Evolutionary conservation across 139 green algal genomes (phyloP).

Genomic region (Picochlorum sp.): DNA sequence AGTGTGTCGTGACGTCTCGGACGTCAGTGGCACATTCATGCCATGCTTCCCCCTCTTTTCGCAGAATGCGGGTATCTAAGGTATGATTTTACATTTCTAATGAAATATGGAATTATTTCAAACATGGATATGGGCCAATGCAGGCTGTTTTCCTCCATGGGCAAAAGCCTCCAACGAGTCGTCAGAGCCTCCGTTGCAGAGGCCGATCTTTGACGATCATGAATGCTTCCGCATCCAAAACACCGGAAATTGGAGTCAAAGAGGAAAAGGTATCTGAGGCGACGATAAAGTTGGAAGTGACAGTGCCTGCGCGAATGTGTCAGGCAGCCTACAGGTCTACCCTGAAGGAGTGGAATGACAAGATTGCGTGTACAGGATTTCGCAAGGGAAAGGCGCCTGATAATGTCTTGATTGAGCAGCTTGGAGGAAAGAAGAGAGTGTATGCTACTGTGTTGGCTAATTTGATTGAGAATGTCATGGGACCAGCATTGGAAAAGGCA

Average conservation of each 20-base stretch:
- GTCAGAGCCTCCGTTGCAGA: too few relatives aligned
- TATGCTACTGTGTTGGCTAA: conserved; percentile 12
- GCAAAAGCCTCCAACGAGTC: too few relatives aligned
- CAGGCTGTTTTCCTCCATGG: too few relatives aligned
- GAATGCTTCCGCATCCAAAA: background rate
- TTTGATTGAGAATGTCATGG: conserved; percentile 19
- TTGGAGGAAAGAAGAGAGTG: conserved; percentile 17
- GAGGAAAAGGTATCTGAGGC: conserved; percentile 3
- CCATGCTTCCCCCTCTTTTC: too few relatives aligned
- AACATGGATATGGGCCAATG: too few relatives aligned
- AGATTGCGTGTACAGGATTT: conserved; percentile 17
- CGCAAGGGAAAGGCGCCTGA: conserved; percentile 27
- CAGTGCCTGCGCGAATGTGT: conserved; percentile 4
- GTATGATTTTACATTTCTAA: too few relatives aligned
- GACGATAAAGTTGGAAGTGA: conserved; percentile 13
- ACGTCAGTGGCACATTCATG: too few relatives aligned
- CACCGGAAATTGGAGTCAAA: background rate
- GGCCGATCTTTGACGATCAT: too few relatives aligned
- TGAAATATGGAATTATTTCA: too few relatives aligned
- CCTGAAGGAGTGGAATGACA: conserved; percentile 12
- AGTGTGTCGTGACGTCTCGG: too few relatives aligned
- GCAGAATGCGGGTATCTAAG: too few relatives aligned
- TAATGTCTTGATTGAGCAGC: conserved; percentile 15
- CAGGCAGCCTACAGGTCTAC: conserved; percentile 10
- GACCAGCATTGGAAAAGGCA: conserved; percentile 11